phyloP scores from a whole-genome alignment of 148 eudicot species.

The Rhododendron ovatum region DNA sequence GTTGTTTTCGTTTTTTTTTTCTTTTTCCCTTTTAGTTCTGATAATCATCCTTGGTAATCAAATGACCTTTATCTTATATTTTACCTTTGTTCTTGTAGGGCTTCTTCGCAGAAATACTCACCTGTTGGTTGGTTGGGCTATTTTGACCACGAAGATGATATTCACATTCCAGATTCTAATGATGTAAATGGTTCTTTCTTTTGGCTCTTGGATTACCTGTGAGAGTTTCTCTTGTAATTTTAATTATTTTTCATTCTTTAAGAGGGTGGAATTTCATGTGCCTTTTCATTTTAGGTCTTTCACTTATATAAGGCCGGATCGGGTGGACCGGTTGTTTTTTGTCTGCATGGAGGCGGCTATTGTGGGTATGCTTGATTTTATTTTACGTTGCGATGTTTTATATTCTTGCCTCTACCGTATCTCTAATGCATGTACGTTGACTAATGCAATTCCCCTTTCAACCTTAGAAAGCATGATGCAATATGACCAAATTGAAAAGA shows the following conservation, averaged over 20 bases:
- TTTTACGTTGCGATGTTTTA: not conserved
- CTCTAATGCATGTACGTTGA: not conserved
- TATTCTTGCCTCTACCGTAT: not conserved
- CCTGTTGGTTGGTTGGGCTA: slow-evolving; percentile 68
- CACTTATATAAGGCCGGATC: slow-evolving; percentile 82
- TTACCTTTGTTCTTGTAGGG: slow-evolving; percentile 34
- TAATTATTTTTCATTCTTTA: not conserved
- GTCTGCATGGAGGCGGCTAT: slow-evolving; percentile 97
- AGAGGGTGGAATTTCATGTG: not conserved
- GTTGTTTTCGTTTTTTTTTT: not conserved
- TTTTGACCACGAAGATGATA: slow-evolving; percentile 83
- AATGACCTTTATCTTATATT: not conserved
- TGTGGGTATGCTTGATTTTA: slow-evolving; percentile 54
- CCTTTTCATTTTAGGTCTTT: slow-evolving; percentile 57
- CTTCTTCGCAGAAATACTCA: slow-evolving; percentile 53
- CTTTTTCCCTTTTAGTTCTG: not conserved
- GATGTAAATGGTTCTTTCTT: slow-evolving; percentile 42
- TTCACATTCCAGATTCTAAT: slow-evolving; percentile 61
- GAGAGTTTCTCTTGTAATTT: not conserved
- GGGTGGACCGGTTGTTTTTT: slow-evolving; percentile 83
- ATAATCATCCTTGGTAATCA: not conserved
- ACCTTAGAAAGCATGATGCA: not conserved
- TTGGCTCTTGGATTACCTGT: not conserved
- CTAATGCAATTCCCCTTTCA: not conserved
- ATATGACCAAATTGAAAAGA: not conserved